Evolutionary conservation across 345 rosid genomes (phyloP), one percentile per base, ranked within the genome.

Genomic region (Chamaenerion angustifolium): DNA sequence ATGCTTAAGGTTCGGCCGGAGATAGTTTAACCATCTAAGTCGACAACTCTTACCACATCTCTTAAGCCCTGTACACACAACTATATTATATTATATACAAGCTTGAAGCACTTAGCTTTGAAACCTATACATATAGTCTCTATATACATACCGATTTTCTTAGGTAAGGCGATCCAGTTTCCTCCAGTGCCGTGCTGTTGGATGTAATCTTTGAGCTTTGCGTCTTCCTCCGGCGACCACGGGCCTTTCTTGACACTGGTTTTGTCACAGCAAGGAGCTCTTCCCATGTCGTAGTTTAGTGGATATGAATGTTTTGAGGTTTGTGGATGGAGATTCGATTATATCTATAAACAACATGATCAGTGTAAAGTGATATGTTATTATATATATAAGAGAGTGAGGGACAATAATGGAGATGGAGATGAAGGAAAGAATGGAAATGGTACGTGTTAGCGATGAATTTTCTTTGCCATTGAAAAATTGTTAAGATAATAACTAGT

Each of bases 11-110:
- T 50, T 50, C 21, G 54, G 54, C 12, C 54, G 43, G 8, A 50
- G 54, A n/a, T 50, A 50, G 40, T 50, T 50, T 19, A 50, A 35
- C 54, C 54, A 50, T 14, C 54, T 14, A 14, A 50, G 54, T 1
- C 54, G 54, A n/a, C 54, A 50, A 18, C 54, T 50, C 43, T 50
- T 50, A 40, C 54, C 54, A 19, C 54, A 50, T 50, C 54, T 50
- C 54, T 35, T 50, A n/a, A 50, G 54, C 12, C 54, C 54, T 50
- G n/a, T 3, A 15, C 1, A 15, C 5, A 11, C 8, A 14, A 23
- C 16, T 12, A 10, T 48, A 48, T 10, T 9, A 14, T 13, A 16
- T 8, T 14, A 14, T 3, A 45, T 16, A 44, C 2, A 10, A 16
- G 25, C 25, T 21, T 3, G 15, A 4, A 14, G 16, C 16, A 35